These are phyloP conservation scores for Colletotrichum sp. DNA, from an alignment of 2,329 filamentous ascomycete genomes.

Conservation along the genomic window DNA sequence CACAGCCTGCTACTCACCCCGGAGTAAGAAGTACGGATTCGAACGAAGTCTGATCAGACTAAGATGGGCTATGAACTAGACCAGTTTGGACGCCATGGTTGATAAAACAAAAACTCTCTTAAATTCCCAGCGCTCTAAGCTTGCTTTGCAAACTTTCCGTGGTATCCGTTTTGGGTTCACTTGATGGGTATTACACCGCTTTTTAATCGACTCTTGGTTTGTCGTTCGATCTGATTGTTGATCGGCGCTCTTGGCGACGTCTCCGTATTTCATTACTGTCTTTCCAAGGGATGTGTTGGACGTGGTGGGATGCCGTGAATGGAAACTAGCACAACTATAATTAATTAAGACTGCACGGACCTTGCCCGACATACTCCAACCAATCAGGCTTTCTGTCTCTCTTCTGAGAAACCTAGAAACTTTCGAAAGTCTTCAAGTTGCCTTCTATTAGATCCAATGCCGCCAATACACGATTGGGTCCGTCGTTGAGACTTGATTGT, in stretches of 20 bases:
- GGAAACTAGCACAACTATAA: background rate
- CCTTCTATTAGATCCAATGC: background rate
- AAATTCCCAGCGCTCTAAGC: background rate
- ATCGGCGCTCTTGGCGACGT: background rate
- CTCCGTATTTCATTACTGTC: background rate
- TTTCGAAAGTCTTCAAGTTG: background rate
- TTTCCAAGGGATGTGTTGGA: background rate
- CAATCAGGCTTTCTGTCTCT: background rate
- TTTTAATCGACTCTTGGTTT: background rate
- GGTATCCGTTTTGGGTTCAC: background rate
- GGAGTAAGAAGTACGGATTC: background rate
- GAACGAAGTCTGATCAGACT: background rate
- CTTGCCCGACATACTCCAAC: background rate
- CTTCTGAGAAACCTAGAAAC: background rate
- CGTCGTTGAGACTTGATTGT: background rate
- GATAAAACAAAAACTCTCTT: background rate
- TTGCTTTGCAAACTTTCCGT: background rate
- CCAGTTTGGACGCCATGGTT: fast-evolving
- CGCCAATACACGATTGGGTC: background rate
- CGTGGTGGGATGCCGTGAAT: background rate
- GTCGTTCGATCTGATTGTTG: background rate
- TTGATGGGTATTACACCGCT: background rate
- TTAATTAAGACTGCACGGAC: background rate
- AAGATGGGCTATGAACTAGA: background rate
- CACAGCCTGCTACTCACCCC: background rate